phyloP scores from a whole-genome alignment of 192 early-diverging fungal genomes.

The Umbelopsis sp. region DNA sequence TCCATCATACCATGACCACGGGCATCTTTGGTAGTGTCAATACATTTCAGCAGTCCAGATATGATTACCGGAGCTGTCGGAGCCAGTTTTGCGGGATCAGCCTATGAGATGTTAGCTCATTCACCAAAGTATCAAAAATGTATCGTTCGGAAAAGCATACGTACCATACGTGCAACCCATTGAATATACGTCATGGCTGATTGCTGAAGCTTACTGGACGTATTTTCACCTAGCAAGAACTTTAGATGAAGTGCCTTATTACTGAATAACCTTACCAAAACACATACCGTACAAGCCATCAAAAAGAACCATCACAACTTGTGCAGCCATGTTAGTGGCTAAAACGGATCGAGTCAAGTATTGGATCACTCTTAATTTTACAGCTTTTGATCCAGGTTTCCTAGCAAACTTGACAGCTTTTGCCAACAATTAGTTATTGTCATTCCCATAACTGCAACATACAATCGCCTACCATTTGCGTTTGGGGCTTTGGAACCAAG shows the following conservation, averaged over 20 bases:
- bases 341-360: constrained; percentile 63
- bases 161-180: constrained; percentile 83
- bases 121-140: not conserved
- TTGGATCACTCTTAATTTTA: constrained; percentile 66
- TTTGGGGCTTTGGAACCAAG: constrained; percentile 26
- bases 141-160: not conserved
- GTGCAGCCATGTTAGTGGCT: constrained; percentile 71
- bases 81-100: constrained; percentile 50
- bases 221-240: constrained; percentile 51
- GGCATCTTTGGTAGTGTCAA: constrained; percentile 39
- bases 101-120: constrained; percentile 19
- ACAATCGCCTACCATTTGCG: not conserved
- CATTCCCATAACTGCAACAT: not conserved
- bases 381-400: constrained; percentile 43
- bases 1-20: constrained; percentile 33
- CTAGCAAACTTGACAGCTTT: constrained; percentile 25
- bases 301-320: constrained; percentile 72
- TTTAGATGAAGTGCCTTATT: not conserved
- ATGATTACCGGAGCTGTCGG: constrained; percentile 70
- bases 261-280: not conserved
- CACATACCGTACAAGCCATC: constrained; percentile 76
- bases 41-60: constrained; percentile 70
- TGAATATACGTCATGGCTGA: constrained; percentile 84
- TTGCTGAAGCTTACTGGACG: constrained; percentile 68
- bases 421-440: not conserved